Conservation (phyloP, 805 yeast genomes). For the Candida oleophila region DNA sequence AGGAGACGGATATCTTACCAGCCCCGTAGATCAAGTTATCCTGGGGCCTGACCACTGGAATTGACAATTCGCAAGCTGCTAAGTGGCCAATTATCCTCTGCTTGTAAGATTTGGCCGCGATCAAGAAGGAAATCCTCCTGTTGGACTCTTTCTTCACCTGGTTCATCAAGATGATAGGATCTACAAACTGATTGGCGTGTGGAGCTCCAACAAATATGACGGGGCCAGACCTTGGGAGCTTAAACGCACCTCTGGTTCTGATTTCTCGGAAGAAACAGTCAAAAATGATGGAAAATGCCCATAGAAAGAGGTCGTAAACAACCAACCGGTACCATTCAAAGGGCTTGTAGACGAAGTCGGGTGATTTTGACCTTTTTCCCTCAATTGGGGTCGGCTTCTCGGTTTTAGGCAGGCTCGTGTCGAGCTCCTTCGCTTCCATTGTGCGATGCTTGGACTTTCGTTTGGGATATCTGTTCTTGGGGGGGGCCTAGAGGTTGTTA, state of each 20-base stretch:
- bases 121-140: conserved; percentile 73
- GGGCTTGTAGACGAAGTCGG: conserved; percentile 1
- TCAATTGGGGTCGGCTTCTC: background rate
- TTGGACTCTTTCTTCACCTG: conserved; percentile 68
- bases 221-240: conserved; percentile 70
- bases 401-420: background rate
- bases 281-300: conserved; percentile 39
- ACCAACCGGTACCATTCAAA: conserved; percentile 24
- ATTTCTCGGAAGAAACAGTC: conserved; percentile 85
- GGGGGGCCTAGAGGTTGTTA: too few species aligned
- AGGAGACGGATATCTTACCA: conserved; percentile 63
- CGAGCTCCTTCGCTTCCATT: background rate
- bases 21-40: conserved; percentile 69
- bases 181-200: conserved; percentile 92
- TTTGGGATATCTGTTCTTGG: too few species aligned
- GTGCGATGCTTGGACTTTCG: background rate
- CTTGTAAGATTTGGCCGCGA: conserved; percentile 77
- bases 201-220: conserved; percentile 95
- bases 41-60: conserved; percentile 92
- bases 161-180: conserved; percentile 77
- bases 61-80: conserved; percentile 74
- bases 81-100: conserved; percentile 69
- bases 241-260: conserved; percentile 81
- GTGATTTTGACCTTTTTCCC: background rate
- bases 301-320: conserved; percentile 35